A percentile compares a stretch with the other conserved stretches of the same genome.
Evolutionary conservation across 495 filamentous ascomycete genomes (phyloP).

Genomic region (Hypoxylon fragiforme): DNA sequence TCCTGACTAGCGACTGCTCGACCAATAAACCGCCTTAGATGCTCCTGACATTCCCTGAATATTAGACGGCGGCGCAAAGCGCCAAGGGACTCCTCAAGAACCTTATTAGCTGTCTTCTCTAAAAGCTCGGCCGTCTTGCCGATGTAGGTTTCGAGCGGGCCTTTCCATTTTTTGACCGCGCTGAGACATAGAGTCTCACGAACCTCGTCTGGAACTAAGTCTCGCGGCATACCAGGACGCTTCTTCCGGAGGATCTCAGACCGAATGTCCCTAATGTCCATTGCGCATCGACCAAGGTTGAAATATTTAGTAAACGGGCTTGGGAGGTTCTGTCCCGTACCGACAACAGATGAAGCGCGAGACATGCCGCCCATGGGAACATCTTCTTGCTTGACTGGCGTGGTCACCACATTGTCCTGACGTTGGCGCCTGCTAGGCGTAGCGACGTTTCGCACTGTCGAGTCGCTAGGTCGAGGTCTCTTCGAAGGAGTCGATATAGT

Average conservation of each 20-base stretch:
- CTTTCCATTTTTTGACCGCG: constrained; percentile 43
- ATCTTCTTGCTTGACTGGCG: constrained; percentile 27
- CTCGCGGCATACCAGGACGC: constrained; percentile 47
- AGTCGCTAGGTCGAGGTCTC: constrained; percentile 30
- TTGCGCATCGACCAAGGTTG: constrained; percentile 26
- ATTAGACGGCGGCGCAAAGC: constrained; percentile 44
- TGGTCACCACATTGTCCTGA: constrained; percentile 6
- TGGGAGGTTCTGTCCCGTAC: not conserved
- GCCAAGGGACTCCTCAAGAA: constrained; percentile 41
- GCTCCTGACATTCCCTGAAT: constrained; percentile 40
- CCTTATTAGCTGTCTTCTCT: constrained; percentile 31
- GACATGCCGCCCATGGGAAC: constrained; percentile 3
- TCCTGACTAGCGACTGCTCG: constrained; percentile 30
- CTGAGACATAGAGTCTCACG: constrained; percentile 45
- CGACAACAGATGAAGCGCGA: constrained; percentile 19
- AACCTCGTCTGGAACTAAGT: constrained; percentile 46
- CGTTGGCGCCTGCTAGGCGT: constrained; percentile 28
- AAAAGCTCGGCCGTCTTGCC: constrained; percentile 41
- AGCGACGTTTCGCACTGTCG: constrained; percentile 19
- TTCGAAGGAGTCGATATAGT: constrained; percentile 25
- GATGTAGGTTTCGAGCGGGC: constrained; percentile 41
- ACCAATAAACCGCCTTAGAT: constrained; percentile 43
- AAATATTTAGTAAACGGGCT: constrained; percentile 26
- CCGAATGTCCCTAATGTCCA: constrained; percentile 43
- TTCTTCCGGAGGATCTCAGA: constrained; percentile 41